phyloP scores from a whole-genome alignment of 1,284 basidiomycete genomes.

The Fomitopsis pinicola region DNA sequence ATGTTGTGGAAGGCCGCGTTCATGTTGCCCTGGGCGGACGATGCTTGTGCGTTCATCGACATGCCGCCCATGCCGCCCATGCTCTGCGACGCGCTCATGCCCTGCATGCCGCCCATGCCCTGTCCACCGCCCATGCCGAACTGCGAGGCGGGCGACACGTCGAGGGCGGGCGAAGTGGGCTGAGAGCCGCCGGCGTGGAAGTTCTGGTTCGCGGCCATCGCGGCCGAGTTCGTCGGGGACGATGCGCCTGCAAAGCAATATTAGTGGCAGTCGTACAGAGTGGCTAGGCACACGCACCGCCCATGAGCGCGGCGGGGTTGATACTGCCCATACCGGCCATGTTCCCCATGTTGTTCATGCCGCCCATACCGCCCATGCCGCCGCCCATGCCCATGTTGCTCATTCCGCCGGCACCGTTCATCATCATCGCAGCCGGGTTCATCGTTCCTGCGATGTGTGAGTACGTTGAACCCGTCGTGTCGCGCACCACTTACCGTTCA shows the following conservation, averaged over 20 bases:
- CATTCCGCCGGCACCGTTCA: constrained; percentile 7
- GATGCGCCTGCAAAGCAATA: not conserved
- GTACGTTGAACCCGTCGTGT: not conserved
- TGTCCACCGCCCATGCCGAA: not conserved
- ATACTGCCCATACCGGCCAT: constrained; percentile 12
- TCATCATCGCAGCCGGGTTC: constrained; percentile 10
- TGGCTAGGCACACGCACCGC: constrained; percentile 9
- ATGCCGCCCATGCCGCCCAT: not conserved
- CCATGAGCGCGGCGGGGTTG: constrained; percentile 14
- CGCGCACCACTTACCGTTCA: not conserved
- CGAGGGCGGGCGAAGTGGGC: constrained; percentile 1
- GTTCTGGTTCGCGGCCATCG: not conserved
- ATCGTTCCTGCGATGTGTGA: constrained; percentile 1
- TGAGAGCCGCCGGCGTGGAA: not conserved
- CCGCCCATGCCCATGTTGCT: constrained; percentile 4
- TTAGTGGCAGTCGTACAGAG: not conserved
- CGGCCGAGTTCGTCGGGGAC: not conserved
- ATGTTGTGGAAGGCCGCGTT: not conserved
- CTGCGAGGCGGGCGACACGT: not conserved
- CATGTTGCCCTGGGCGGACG: constrained; percentile 4
- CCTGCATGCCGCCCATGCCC: not conserved
- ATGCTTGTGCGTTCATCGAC: constrained; percentile 6
- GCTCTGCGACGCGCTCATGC: not conserved
- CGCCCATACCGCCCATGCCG: constrained; percentile 14
- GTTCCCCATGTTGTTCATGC: constrained; percentile 10